Evolutionary conservation across 139 green algal species (phyloP), one percentile per base, ranked within the genome.

Genomic region (Chlamydomonas schloesseri): DNA sequence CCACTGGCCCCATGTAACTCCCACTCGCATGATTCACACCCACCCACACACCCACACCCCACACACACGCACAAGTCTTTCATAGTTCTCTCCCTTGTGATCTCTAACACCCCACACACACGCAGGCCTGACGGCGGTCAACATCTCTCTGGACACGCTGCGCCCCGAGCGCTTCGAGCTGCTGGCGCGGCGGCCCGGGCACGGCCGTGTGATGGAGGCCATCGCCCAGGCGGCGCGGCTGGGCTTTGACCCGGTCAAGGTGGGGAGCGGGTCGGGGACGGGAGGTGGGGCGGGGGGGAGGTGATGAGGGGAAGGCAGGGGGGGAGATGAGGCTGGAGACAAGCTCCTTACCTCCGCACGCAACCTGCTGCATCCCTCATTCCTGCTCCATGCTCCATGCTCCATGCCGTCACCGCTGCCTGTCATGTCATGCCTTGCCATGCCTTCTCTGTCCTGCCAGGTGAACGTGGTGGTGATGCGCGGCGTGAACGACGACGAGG

Each of bases 391-490:
- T n/a, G n/a, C n/a, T n/a, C n/a, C n/a, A n/a, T n/a, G n/a, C n/a
- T n/a, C n/a, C n/a, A n/a, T n/a, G n/a, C 64, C 14, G 14, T 29
- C 64, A 31, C 31, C 26, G 11, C 70, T 5, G 4, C 37, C 37
- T 50, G 42, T 50, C 42, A 50, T 50, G 8, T 50, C 69, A 29
- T 29, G 10, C 10, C 29, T 47, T n/a, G 29, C 47, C 29, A 24
- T 21, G 5, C 46, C n/a, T n/a, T 28, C 29, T 2, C 68, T 60
- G 17, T 31, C 50, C 60, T 57, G 31, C 17, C 92, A 99, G 94
- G 91, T 99, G 11, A 99, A 99, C 84, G 96, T 97, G 57, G 98
- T 99, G 72, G 93, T 99, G 28, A 99, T 99, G 96, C 94, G 96
- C 2, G 98, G 97, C 10, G 88, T 97, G 34, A 99, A 99, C 80